phyloP scores from a whole-genome alignment of 106 monocot species.

The Dendrobium officinale region DNA sequence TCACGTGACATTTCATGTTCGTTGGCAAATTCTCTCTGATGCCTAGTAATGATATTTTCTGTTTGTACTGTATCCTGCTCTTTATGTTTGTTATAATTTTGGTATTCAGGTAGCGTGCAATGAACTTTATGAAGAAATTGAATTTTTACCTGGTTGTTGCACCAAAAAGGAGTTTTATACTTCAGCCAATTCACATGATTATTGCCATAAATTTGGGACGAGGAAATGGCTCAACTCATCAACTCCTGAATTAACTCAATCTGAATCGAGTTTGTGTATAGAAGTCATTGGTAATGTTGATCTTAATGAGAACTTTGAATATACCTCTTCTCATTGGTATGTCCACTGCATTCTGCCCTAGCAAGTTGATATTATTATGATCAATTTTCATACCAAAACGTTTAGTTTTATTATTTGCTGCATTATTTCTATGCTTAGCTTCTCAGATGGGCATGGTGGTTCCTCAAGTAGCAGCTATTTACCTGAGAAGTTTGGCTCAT shows the following conservation, averaged over 20 bases:
- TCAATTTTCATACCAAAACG: neutral
- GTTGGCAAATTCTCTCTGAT: neutral
- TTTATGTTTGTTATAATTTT: neutral
- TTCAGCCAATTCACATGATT: neutral
- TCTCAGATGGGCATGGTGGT: conserved; percentile 5
- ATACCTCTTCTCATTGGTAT: neutral
- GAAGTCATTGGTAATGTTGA: neutral
- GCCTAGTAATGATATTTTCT: neutral
- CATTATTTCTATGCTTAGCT: conserved; percentile 17
- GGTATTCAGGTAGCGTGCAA: neutral
- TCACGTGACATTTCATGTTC: neutral
- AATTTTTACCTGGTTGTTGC: neutral
- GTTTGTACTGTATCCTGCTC: neutral
- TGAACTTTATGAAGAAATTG: neutral
- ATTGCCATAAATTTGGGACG: neutral
- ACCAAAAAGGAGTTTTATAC: neutral
- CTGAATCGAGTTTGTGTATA: neutral
- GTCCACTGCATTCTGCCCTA: neutral
- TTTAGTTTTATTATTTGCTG: neutral
- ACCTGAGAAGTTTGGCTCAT: conserved; percentile 14
- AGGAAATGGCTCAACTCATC: conserved; percentile 4
- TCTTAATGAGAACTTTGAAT: neutral
- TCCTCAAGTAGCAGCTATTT: conserved; percentile 17
- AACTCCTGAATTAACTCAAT: neutral
- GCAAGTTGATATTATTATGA: neutral